A percentile compares a stretch with the other conserved stretches of the same genome.
These are phyloP conservation scores for Podochytrium sp. DNA, from an alignment of 192 early-diverging fungal genomes.

Conservation along the genomic window DNA sequence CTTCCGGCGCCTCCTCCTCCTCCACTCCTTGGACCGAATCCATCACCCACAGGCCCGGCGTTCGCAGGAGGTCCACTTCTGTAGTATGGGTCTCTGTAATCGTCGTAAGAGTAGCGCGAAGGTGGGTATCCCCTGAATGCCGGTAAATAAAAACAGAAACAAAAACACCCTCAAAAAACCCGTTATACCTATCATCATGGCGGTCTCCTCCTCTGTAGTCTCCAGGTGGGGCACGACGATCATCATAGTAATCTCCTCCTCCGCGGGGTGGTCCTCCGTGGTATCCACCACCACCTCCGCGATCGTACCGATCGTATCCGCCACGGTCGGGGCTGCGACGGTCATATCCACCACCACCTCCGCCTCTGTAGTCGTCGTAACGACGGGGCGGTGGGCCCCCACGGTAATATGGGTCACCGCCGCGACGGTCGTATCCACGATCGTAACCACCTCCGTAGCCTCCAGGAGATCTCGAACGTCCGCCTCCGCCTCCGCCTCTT, in stretches of 20 bases:
- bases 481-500: constrained; percentile 25
- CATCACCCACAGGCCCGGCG: background rate
- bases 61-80: constrained; percentile 9
- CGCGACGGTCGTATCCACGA: constrained; percentile 6
- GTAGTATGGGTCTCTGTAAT: constrained; percentile 7
- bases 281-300: background rate
- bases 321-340: constrained; percentile 18
- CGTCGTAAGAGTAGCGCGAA: constrained; percentile 4
- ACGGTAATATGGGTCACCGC: constrained; percentile 21
- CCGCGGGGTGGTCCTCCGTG: background rate
- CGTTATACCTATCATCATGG: constrained; percentile 26
- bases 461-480: constrained; percentile 36
- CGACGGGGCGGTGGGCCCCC: constrained; percentile 12
- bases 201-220: constrained; percentile 10
- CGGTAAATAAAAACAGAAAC: background rate
- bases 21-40: background rate
- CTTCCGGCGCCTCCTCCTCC: background rate
- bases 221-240: constrained; percentile 28
- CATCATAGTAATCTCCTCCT: constrained; percentile 12
- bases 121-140: constrained; percentile 25
- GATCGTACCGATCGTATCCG: background rate
- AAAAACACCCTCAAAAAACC: background rate
- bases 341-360: constrained; percentile 8
- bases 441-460: constrained; percentile 12
- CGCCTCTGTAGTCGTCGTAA: too few relatives aligned